A percentile compares a stretch with the other conserved stretches of the same genome.
phyloP scores from a whole-genome alignment of 345 rosid species.

The Murraya paniculata region DNA sequence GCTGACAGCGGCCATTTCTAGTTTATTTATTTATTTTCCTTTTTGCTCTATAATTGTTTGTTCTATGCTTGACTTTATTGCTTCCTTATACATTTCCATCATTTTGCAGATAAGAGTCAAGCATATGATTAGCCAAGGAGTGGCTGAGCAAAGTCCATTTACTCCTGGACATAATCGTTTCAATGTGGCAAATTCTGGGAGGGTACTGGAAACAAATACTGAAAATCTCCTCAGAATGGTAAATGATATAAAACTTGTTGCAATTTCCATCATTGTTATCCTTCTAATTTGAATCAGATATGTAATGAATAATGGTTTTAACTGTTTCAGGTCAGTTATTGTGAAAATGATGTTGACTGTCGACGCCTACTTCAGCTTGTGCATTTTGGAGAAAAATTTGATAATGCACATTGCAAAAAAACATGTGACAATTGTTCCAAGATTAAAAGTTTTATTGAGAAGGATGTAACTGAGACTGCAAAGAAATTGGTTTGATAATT shows the following conservation, averaged over 20 bases:
- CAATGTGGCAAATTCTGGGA: conserved; percentile 53
- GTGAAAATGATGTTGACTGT: conserved; percentile 95
- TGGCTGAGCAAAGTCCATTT: conserved; percentile 69
- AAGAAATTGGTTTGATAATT: conserved; percentile 70
- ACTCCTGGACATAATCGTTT: conserved; percentile 56
- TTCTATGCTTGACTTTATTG: background rate
- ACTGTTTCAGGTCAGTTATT: conserved; percentile 77
- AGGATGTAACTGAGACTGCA: conserved; percentile 80
- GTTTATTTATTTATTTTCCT: background rate
- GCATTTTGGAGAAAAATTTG: conserved; percentile 94
- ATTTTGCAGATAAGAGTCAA: conserved; percentile 77
- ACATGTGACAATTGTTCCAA: conserved; percentile 93
- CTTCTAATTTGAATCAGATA: conserved; percentile 8
- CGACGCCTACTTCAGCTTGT: conserved; percentile 83
- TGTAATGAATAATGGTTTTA: conserved; percentile 15
- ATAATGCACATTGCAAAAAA: conserved; percentile 60
- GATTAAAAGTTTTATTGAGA: conserved; percentile 57
- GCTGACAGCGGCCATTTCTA: background rate
- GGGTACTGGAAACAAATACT: conserved; percentile 81
- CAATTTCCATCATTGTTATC: background rate
- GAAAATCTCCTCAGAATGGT: conserved; percentile 96
- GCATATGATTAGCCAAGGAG: conserved; percentile 95
- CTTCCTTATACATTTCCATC: conserved; percentile 13
- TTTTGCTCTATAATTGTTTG: background rate
- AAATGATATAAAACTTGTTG: conserved; percentile 12